A percentile compares a stretch with the other conserved stretches of the same genome.
phyloP scores from a whole-genome alignment of 257 asterid species.

The Nicotiana undulata region DNA sequence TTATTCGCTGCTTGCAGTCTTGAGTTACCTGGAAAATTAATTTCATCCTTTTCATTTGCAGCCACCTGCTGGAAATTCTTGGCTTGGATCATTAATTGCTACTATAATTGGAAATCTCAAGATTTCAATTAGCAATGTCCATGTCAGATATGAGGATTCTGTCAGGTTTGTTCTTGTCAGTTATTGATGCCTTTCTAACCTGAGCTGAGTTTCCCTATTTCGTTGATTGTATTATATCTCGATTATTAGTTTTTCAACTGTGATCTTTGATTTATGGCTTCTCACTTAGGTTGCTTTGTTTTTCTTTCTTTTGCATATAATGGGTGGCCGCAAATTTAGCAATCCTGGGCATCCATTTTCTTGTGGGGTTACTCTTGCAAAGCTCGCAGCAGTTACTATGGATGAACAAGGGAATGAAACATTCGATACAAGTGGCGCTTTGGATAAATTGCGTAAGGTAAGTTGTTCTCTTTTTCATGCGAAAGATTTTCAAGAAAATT shows the following conservation, averaged over 20 bases:
- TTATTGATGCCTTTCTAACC: background rate
- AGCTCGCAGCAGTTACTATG: conserved; percentile 98
- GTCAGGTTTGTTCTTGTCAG: conserved; percentile 51
- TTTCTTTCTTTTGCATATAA: conserved; percentile 13
- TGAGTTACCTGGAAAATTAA: conserved; percentile 15
- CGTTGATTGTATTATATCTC: background rate
- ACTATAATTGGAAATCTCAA: conserved; percentile 95
- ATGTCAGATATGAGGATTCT: conserved; percentile 88
- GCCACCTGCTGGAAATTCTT: conserved; percentile 88
- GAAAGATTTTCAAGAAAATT: background rate
- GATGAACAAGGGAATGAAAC: conserved; percentile 99
- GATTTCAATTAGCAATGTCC: conserved; percentile 95
- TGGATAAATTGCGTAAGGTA: conserved; percentile 96
- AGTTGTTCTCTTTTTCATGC: conserved; percentile 5
- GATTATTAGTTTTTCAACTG: background rate
- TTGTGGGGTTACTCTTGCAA: conserved; percentile 90
- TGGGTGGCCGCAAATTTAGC: conserved; percentile 34
- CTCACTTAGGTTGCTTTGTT: background rate
- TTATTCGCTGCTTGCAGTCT: background rate
- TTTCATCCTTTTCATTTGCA: conserved; percentile 31
- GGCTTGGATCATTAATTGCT: conserved; percentile 92
- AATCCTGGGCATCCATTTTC: conserved; percentile 91
- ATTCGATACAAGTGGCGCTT: conserved; percentile 97
- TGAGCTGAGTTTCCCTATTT: background rate
- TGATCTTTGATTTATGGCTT: background rate